Conservation (phyloP, 192 early-diverging fungal genomes). For the Umbelopsis isabellina region DNA sequence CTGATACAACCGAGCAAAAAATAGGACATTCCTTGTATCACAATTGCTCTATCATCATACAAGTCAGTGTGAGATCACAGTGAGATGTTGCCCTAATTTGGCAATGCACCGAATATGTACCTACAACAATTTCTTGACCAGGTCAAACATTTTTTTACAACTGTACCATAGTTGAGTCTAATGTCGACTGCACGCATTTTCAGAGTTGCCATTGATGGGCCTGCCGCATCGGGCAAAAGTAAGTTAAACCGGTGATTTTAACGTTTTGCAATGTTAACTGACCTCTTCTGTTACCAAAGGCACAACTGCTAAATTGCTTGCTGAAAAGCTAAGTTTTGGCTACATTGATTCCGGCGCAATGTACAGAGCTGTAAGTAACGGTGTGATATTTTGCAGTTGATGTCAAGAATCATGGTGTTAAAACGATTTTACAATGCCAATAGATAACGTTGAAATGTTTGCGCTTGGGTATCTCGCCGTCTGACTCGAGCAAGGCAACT, state of each 20-base stretch:
- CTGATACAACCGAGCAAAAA: too few species aligned
- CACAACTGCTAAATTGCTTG: slow-evolving; percentile 73
- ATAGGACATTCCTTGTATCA: too few species aligned
- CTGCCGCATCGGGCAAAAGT: slow-evolving; percentile 83
- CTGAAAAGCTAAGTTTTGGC: slow-evolving; percentile 63
- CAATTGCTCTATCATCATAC: too few species aligned
- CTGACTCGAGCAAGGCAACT: slow-evolving; percentile 38
- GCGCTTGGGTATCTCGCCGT: slow-evolving; percentile 41
- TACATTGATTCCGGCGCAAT: slow-evolving; percentile 83
- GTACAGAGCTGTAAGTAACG: slow-evolving; percentile 53
- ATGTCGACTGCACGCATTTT: slow-evolving; percentile 44
- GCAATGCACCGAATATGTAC: too few species aligned
- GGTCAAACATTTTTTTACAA: too few species aligned
- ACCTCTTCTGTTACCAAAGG: slow-evolving; percentile 29
- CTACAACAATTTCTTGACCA: too few species aligned
- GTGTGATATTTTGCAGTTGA: not conserved
- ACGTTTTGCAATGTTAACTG: too few species aligned
- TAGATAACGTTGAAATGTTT: slow-evolving; percentile 49
- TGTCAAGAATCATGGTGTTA: not conserved
- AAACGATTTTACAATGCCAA: not conserved
- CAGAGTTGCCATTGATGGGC: slow-evolving; percentile 80
- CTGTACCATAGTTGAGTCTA: too few species aligned
- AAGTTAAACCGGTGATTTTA: too few species aligned
- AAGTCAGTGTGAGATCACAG: too few species aligned
- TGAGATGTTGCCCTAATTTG: too few species aligned